Evolutionary conservation across 108 stramenopile species (phyloP), one percentile per base, ranked within the genome.

Genomic region (Nitzschia sp.): DNA sequence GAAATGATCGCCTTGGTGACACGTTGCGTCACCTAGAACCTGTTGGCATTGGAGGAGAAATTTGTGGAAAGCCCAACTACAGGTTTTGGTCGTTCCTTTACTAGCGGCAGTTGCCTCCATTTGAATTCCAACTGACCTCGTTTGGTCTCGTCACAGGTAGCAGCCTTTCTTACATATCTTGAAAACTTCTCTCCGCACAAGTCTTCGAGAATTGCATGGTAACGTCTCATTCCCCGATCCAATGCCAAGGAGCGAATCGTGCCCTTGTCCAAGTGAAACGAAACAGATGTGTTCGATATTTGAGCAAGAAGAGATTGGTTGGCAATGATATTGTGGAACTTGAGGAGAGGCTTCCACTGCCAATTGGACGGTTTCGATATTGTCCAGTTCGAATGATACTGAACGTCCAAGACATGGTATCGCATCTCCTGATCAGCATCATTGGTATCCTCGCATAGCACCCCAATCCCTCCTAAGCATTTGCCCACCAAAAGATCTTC

Each of bases 401-500:
- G 42, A n/a, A 50, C 68, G 48, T 73, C 55, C 63, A 50, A 59
- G 21, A 57, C 52, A 60, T 79, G 78, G 60, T 70, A 79, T 9
- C 78, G 73, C 10, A 41, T 46, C 52, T 74, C 73, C 21, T 65
- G 48, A 11, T 22, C 51, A 22, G 57, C 73, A 70, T 79, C 78
- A 19, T 74, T 73, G 40, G 78, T 79, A 66, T 79, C 78, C 12
- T 40, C n/a, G 43, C 72, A 79, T 39, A 50, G 43, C 3, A 78
- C 34, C 1, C 58, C 70, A 3, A 46, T 58, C 5, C 77, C 75
- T 51, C 71, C 41, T 6, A 92, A 71, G 65, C 90, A 92, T 10
- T 66, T 71, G 3, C 87, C 84, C 10, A 87, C 70, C 56, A 76
- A 62, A 3, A 78, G 79, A 67, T 96, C 95, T 65, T 96, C 95